A percentile compares a stretch with the other conserved stretches of the same genome.
Conservation (phyloP, 768 basidiomycete species). For the Boletus sp. region DNA sequence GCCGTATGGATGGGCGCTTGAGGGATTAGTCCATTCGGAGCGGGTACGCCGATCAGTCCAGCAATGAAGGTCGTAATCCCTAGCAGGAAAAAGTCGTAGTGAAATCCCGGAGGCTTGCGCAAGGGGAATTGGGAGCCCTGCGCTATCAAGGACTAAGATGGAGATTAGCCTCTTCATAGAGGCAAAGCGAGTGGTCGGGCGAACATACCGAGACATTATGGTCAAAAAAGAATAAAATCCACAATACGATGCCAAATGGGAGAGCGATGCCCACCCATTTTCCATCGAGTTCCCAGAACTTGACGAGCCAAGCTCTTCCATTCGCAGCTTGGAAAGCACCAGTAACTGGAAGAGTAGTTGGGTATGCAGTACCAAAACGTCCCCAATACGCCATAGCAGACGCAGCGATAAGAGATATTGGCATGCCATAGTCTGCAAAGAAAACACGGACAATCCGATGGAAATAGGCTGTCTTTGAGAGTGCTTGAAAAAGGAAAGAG, state of each 20-base stretch:
- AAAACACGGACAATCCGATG: conserved; percentile 74
- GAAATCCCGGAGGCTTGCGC: conserved; percentile 85
- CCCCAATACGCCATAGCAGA: conserved; percentile 90
- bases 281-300: conserved; percentile 82
- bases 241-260: conserved; percentile 86
- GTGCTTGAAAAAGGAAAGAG: conserved; percentile 68
- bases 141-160: conserved; percentile 77
- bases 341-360: conserved; percentile 65
- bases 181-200: neutral
- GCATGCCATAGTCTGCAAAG: conserved; percentile 89
- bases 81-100: conserved; percentile 88
- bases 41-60: conserved; percentile 81
- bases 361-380: conserved; percentile 57
- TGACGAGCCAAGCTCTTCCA: conserved; percentile 79
- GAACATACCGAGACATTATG: conserved; percentile 80
- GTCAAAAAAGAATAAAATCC: conserved; percentile 94
- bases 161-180: neutral
- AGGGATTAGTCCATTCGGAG: conserved; percentile 82
- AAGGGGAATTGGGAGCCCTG: conserved; percentile 88
- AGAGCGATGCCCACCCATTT: conserved; percentile 90
- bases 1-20: conserved; percentile 93
- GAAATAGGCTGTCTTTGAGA: conserved; percentile 64
- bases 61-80: conserved; percentile 89
- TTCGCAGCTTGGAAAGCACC: conserved; percentile 69
- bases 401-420: conserved; percentile 72